A percentile compares a stretch with the other conserved stretches of the same genome.
Evolutionary conservation across 2,329 filamentous ascomycete genomes (phyloP).

Genomic region (Monosporascus sp.): DNA sequence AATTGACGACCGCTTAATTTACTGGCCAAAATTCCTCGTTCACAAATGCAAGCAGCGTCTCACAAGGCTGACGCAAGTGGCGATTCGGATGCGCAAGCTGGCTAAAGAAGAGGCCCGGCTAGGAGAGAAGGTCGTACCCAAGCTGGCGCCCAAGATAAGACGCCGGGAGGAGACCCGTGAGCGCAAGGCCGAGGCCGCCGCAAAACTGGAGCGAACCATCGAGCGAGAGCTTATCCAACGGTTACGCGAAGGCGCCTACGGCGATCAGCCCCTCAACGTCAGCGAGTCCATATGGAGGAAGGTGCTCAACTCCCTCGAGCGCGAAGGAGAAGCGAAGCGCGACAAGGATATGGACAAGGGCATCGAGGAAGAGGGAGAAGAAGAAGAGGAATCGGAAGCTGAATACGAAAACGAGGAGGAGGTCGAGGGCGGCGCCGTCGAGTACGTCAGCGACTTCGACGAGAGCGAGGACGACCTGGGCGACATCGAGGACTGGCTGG

Average conservation of each 20-base stretch:
- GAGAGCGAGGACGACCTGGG: conserved; percentile 74
- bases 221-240: conserved; percentile 92
- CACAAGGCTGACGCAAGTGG: conserved; percentile 86
- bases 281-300: conserved; percentile 96
- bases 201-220: conserved; percentile 93
- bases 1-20: conserved; percentile 79
- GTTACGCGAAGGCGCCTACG: conserved; percentile 86
- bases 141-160: conserved; percentile 84
- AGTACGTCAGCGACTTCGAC: conserved; percentile 90
- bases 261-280: conserved; percentile 89
- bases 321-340: conserved; percentile 72
- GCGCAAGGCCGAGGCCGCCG: conserved; percentile 72
- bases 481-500: conserved; percentile 90
- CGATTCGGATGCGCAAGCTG: conserved; percentile 71
- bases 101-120: conserved; percentile 85
- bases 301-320: conserved; percentile 85
- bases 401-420: conserved; percentile 68
- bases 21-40: conserved; percentile 89
- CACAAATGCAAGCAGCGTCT: conserved; percentile 97
- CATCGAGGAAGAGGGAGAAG: conserved; percentile 70
- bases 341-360: conserved; percentile 89
- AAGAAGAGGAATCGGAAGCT: conserved; percentile 51
- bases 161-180: conserved; percentile 71
- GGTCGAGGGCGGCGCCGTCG: conserved; percentile 66
- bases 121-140: conserved; percentile 82